phyloP scores from a whole-genome alignment of 2,329 filamentous ascomycete species.

The Aspergillus oerlinghausenensis region DNA sequence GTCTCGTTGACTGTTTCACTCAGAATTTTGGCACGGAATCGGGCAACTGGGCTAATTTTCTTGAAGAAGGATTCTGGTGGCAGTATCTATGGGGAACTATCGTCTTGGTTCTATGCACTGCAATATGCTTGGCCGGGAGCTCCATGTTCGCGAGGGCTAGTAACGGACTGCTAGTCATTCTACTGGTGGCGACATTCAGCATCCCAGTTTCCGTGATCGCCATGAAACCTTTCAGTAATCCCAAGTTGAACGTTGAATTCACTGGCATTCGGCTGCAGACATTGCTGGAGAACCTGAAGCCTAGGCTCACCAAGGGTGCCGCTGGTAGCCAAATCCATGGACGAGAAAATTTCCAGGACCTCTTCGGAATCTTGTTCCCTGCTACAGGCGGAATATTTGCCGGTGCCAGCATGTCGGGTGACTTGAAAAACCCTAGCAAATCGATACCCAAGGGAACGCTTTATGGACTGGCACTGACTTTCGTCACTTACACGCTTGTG shows the following conservation, averaged over 20 bases:
- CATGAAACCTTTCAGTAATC: slow-evolving; percentile 62
- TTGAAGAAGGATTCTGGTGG: slow-evolving; percentile 71
- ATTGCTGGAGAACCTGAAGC: slow-evolving; percentile 68
- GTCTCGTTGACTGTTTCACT: slow-evolving; percentile 75
- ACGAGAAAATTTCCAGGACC: slow-evolving; percentile 67
- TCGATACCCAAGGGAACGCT: slow-evolving; percentile 81
- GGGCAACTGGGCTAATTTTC: slow-evolving; percentile 54
- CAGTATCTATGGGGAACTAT: slow-evolving; percentile 70
- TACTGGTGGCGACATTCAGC: slow-evolving; percentile 70
- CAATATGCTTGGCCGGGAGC: slow-evolving; percentile 73
- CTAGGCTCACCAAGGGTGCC: slow-evolving; percentile 58
- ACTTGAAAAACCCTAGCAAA: slow-evolving; percentile 75
- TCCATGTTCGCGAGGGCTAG: slow-evolving; percentile 75
- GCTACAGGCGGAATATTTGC: slow-evolving; percentile 59
- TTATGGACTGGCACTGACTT: slow-evolving; percentile 70
- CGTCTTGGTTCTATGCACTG: slow-evolving; percentile 66
- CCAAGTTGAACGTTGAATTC: slow-evolving; percentile 62
- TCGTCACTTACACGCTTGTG: slow-evolving; percentile 70
- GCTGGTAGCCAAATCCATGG: slow-evolving; percentile 59
- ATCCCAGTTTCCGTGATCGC: slow-evolving; percentile 75
- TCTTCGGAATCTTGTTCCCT: slow-evolving; percentile 84
- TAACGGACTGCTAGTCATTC: slow-evolving; percentile 66
- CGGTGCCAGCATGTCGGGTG: slow-evolving; percentile 86
- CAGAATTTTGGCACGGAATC: slow-evolving; percentile 63
- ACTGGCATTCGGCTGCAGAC: slow-evolving; percentile 71